Evolutionary conservation across 495 filamentous ascomycete genomes (phyloP), one percentile per base, ranked within the genome.

Genomic region (Xylaria grammica): DNA sequence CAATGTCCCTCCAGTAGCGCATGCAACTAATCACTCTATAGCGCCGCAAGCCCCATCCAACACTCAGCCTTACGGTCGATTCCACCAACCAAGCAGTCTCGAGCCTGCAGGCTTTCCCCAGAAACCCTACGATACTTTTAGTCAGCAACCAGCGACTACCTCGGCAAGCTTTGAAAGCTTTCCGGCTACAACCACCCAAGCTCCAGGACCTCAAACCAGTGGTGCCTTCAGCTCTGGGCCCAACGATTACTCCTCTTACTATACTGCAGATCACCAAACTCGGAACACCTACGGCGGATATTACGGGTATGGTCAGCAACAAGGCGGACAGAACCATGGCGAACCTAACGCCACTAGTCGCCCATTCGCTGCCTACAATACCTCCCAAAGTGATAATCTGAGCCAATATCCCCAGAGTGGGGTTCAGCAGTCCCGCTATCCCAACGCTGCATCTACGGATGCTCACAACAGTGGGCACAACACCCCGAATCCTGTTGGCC

Each of bases 101-200:
- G 90, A 92, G 49, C 72, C 85, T 45, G 84, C 91, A 13, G 77
- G 75, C 66, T 78, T 83, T 19, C 77, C 83, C 10, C 91, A 92
- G 72, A 98, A 98, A 77, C 83, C 88, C 20, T 97, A 92, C 76
- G 62, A 99, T 70, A 84, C 90, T 2, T 99, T 96, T 77, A 86
- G 82, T 54, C 92, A 94, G 69, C 93, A 93, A 62, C 74, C 78
- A 67, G 57, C 79, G 65, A 50, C 84, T 75, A 69, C 76, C 62
- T 62, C 83, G 66, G 72, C 78, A 32, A 75, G 81, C 60, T 81
- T 71, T 63, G 78, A 85, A 58, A 77, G 77, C 68, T 85, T 82
- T 73, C 76, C 80, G 34, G 81, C 84, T 36, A 85, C 89, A 69
- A 87, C 89, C 57, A 81, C 84, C 45, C 91, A 93, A 70, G 76